These are phyloP conservation scores for Herpetomonas tarakana DNA, from an alignment of 208 protist genomes.

Conservation along the genomic window DNA sequence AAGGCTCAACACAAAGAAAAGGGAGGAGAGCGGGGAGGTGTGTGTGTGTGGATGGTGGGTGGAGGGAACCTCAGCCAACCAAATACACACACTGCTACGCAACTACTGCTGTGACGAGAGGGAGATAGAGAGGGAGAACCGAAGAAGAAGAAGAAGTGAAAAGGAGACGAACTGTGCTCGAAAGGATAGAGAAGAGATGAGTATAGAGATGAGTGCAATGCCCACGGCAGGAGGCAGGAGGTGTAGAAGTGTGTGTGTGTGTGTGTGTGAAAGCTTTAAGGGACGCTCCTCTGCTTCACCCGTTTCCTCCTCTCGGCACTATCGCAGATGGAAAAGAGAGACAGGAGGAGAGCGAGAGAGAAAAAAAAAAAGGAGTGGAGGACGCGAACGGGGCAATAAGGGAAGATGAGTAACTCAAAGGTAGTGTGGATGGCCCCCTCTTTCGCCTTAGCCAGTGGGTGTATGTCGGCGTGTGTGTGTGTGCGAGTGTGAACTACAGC, in stretches of 20 bases:
- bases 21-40: not conserved
- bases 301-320: not conserved
- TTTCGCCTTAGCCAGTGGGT: too few relatives aligned
- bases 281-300: too few relatives aligned
- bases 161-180: too few relatives aligned
- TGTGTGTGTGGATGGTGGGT: not conserved
- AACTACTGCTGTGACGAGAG: not conserved
- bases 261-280: too few relatives aligned
- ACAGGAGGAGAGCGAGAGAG: not conserved
- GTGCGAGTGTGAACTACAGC: too few relatives aligned
- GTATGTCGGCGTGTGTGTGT: too few relatives aligned
- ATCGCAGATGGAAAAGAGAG: not conserved
- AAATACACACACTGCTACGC: not conserved
- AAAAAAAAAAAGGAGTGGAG: conserved; percentile 9
- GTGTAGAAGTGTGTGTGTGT: too few relatives aligned
- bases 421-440: too few relatives aligned
- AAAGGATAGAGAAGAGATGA: too few relatives aligned
- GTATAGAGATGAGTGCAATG: too few relatives aligned
- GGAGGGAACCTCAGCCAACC: not conserved
- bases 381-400: conserved; percentile 1
- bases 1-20: not conserved
- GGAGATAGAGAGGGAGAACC: not conserved
- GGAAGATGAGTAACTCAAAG: conserved; percentile 1
- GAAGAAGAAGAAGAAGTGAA: conserved; percentile 1
- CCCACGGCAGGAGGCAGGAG: too few relatives aligned